Evolutionary conservation across 139 green algal species (phyloP), one percentile per base, ranked within the genome.

Genomic region (Auxenochlorella protothecoides): DNA sequence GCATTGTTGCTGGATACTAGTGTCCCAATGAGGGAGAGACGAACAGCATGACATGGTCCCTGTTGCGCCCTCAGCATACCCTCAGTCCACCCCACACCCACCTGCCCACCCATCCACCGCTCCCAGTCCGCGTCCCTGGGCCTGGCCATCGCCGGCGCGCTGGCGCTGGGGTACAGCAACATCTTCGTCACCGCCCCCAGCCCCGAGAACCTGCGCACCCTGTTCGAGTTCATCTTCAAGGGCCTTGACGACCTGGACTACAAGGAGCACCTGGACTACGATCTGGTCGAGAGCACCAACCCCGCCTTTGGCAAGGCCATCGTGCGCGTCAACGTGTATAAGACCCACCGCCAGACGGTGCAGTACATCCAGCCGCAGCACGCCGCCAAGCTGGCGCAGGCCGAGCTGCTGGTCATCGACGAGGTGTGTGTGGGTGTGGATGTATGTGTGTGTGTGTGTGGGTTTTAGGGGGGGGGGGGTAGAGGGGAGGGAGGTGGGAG

Each of bases 181-280:
- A 97, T 98, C 78, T 99, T 98, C 71, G 94, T 99, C 60, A 98
- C 94, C 4, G 90, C 93, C 4, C 94, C 94, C 4, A 93, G 85
- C 3, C 94, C 94, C 3, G 94, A 99, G 81, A 99, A 99, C 84
- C 79, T 98, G 79, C 83, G 85, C 27, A 99, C 94, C 9, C 88
- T 99, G 56, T 99, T 99, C 70, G 89, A 97, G 80, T 99, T 99
- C 80, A 82, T 98, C 68, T 91, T 96, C 82, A 96, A 97, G 74
- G 88, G 88, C 12, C 82, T 97, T 68, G 92, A 96, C 63, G 77
- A 82, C 14, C 80, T 96, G 66, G 92, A 80, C 9, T 97, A 94
- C 83, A 92, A 93, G 79, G 89, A 98, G 85, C 93, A 98, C 83
- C 88, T 96, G 8, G 93, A 99, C 83, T 99, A 98, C 72, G 92